Evolutionary conservation across 139 green algal species (phyloP), one percentile per base, ranked within the genome.

Genomic region (Chlamydomonas sp.): DNA sequence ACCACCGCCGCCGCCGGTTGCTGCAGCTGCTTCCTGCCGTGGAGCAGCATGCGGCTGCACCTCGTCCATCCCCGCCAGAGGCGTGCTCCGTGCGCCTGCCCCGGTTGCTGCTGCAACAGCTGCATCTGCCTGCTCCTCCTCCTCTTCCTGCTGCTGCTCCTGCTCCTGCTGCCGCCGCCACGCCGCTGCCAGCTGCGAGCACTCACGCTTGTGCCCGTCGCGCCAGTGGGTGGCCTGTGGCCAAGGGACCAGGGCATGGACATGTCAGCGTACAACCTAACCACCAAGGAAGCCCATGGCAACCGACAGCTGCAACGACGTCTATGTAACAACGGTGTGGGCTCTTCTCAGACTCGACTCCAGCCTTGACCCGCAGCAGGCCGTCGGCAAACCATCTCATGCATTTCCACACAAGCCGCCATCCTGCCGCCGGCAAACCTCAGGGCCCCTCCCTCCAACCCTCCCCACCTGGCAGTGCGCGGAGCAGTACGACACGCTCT

Each of bases 151-250:
- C 66, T 14, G 66, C 66, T 71, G 66, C 76, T 64, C 59, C 16
- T 59, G 59, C 75, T 76, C 15, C 75, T 83, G 84, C 84, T 88
- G 84, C 57, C 57, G 57, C 84, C 59, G 18, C 75, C 74, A 77
- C 18, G 75, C 75, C 84, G 68, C 84, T 3, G 84, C 75, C 66
- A 91, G 88, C 77, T 76, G 8, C 20, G 84, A 3, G 79, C 89
- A 92, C 79, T 92, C 79, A 73, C 81, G 85, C 63, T 78, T 80
- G 89, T 92, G 89, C 2, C 77, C 84, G 84, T 92, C 84, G 2
- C 89, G 64, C 89, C 89, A 92, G 74, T 90, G 79, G 4, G 89
- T 92, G 7, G 77, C 60, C 89, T 91, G 82, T 31, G 67, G 67
- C 14, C 17, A 59, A 5, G 12, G 68, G 68, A 31, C 12, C 14